These are phyloP conservation scores for Platanthera zijinensis DNA, from an alignment of 106 monocot species.

Conservation along the genomic window DNA sequence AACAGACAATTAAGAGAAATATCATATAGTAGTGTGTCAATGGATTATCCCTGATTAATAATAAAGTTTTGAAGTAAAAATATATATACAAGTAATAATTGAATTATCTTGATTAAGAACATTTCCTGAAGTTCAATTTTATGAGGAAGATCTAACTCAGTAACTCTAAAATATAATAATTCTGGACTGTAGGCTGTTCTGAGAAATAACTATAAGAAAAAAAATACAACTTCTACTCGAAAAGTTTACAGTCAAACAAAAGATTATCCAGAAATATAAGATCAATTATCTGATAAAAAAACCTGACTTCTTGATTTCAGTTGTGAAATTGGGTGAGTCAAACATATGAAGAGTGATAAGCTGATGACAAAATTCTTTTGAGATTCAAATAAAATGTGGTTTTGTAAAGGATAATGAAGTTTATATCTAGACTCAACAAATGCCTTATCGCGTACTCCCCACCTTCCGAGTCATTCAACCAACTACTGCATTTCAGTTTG, in stretches of 20 bases:
- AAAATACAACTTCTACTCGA: neutral
- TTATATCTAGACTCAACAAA: neutral
- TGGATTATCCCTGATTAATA: neutral
- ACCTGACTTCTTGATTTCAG: neutral
- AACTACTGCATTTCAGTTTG: no score
- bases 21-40: neutral
- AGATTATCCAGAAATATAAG: neutral
- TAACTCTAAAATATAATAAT: neutral
- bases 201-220: neutral
- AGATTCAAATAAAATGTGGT: neutral
- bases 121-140: neutral
- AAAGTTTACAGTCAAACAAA: no score
- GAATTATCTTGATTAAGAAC: neutral
- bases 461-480: neutral
- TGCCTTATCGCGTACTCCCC: neutral
- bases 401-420: neutral
- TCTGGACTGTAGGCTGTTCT: neutral
- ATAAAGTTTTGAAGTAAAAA: no score
- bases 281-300: neutral
- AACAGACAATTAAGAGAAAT: conserved; percentile 9
- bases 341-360: neutral
- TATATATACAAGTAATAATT: neutral
- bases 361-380: neutral
- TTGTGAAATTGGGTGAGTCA: neutral
- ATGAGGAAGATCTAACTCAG: neutral